Conservation (phyloP, 139 green algal species). For the Coelastrella sp. region DNA sequence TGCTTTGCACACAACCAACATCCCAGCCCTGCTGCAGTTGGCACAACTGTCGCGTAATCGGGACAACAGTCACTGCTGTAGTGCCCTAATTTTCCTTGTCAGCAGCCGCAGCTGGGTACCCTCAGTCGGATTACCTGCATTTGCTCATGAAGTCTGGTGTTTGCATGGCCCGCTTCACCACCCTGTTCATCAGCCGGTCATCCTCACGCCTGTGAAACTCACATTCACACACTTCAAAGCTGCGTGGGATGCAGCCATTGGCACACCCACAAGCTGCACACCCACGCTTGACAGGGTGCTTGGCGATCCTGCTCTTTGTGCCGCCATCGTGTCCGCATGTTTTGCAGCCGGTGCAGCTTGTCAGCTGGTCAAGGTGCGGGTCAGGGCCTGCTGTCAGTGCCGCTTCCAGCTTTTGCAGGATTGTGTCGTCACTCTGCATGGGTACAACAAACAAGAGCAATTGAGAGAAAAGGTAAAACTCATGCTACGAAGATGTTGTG, state of each 20-base stretch:
- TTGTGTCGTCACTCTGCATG: conserved; percentile 48
- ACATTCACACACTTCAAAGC: conserved; percentile 33
- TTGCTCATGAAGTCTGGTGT: conserved; percentile 50
- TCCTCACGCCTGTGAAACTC: conserved; percentile 41
- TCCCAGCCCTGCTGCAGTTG: no score
- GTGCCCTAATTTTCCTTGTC: no score
- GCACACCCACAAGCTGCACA: conserved; percentile 45
- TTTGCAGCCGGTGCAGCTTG: conserved; percentile 60
- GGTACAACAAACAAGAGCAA: no score
- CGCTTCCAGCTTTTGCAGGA: conserved; percentile 46
- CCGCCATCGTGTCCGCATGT: conserved; percentile 52
- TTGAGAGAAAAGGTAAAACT: no score
- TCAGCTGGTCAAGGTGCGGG: conserved; percentile 50
- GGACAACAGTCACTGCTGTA: no score
- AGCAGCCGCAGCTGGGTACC: no score
- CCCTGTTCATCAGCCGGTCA: conserved; percentile 45
- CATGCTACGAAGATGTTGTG: no score
- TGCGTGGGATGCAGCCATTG: background rate
- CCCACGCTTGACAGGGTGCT: conserved; percentile 29
- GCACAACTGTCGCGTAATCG: no score
- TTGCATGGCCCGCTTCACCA: conserved; percentile 40
- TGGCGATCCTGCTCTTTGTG: background rate
- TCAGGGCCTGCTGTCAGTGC: conserved; percentile 52
- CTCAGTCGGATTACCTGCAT: conserved; percentile 38
- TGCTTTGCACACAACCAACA: no score